phyloP scores from a whole-genome alignment of 2,329 filamentous ascomycete genomes.

The Fusarium sp. region DNA sequence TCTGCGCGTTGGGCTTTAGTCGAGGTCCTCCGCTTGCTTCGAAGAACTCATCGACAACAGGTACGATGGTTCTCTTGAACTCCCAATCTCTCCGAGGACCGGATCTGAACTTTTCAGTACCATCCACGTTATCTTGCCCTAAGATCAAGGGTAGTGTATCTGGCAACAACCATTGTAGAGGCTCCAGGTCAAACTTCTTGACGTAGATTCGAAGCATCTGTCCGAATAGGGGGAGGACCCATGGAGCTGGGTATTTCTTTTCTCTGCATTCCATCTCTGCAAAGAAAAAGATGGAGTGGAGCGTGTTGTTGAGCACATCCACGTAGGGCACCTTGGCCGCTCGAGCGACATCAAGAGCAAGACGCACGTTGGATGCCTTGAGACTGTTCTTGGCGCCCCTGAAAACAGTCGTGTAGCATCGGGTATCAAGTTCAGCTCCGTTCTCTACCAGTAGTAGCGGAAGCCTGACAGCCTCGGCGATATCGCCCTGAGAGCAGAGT shows the following conservation, averaged over 20 bases:
- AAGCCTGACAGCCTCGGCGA: slow-evolving; percentile 50
- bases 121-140: slow-evolving; percentile 34
- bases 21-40: slow-evolving; percentile 33
- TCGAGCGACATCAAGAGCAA: slow-evolving; percentile 52
- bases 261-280: slow-evolving; percentile 54
- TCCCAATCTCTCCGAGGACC: slow-evolving; percentile 43
- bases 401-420: slow-evolving; percentile 77
- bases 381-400: slow-evolving; percentile 73
- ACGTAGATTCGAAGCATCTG: slow-evolving; percentile 63
- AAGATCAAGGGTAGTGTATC: slow-evolving; percentile 50
- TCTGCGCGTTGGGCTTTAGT: slow-evolving; percentile 53
- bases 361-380: slow-evolving; percentile 64
- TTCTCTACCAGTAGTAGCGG: slow-evolving; percentile 49
- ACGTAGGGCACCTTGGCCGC: slow-evolving; percentile 60
- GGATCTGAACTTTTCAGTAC: slow-evolving; percentile 38
- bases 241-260: slow-evolving; percentile 45
- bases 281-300: slow-evolving; percentile 63
- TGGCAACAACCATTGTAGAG: slow-evolving; percentile 56
- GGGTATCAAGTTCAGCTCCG: slow-evolving; percentile 70
- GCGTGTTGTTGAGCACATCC: slow-evolving; percentile 51
- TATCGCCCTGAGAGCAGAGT: slow-evolving; percentile 66
- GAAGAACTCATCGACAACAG: slow-evolving; percentile 49
- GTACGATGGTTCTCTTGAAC: slow-evolving; percentile 48
- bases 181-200: slow-evolving; percentile 59
- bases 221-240: slow-evolving; percentile 55